phyloP scores from a whole-genome alignment of 129 eudicot species.

The Gnaphalium uliginosum region DNA sequence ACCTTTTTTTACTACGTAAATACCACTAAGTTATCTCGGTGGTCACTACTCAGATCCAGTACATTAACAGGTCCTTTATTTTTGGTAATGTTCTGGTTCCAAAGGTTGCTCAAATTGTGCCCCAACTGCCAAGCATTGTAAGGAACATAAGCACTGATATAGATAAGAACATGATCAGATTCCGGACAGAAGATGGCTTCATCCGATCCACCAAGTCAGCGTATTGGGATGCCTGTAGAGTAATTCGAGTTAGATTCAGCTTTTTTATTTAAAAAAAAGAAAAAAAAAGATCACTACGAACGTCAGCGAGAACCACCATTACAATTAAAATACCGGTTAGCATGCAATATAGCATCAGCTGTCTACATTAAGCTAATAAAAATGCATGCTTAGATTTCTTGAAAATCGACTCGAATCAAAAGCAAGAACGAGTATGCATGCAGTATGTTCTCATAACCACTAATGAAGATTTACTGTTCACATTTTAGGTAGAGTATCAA shows the following conservation, averaged over 20 bases:
- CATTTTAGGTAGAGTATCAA: neutral
- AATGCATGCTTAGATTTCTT: neutral
- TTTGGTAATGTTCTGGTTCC: slow-evolving; percentile 5
- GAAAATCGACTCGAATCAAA: neutral
- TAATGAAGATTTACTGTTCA: neutral
- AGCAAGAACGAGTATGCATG: neutral
- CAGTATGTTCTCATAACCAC: neutral
- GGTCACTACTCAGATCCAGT: slow-evolving; percentile 8
- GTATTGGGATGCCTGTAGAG: slow-evolving; percentile 26
- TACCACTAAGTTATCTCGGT: neutral
- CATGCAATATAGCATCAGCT: neutral
- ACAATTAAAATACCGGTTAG: neutral
- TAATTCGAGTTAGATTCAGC: slow-evolving; percentile 2
- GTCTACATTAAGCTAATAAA: neutral
- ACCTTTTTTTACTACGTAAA: neutral
- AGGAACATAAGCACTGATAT: slow-evolving; percentile 20
- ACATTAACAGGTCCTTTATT: slow-evolving; percentile 17
- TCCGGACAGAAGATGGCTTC: slow-evolving; percentile 16
- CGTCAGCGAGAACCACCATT: neutral
- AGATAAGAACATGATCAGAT: slow-evolving; percentile 4
- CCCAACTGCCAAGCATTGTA: neutral
- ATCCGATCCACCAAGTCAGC: slow-evolving; percentile 4
- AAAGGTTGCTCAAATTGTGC: neutral
- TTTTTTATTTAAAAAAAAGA: neutral
- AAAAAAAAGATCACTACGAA: too few relatives aligned